phyloP scores from a whole-genome alignment of 2,329 filamentous ascomycete species.

The Alternaria sp. region DNA sequence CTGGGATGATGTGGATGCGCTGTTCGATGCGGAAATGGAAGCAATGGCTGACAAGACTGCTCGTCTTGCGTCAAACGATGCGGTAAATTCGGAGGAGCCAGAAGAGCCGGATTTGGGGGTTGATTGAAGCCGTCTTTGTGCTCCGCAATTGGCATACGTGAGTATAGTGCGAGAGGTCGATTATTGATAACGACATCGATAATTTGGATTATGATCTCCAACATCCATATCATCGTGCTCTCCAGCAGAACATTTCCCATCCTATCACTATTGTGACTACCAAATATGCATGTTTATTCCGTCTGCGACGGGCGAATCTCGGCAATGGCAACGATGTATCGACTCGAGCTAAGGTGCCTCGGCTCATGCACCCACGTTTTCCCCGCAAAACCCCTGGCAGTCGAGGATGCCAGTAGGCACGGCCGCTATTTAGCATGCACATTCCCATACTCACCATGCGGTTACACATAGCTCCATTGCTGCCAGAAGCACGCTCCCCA shows the following conservation, averaged over 20 bases:
- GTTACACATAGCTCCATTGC: neutral
- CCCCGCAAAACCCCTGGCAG: constrained; percentile 27
- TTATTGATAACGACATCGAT: neutral
- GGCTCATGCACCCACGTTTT: constrained; percentile 17
- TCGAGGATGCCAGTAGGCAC: constrained; percentile 11
- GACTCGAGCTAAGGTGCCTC: constrained; percentile 21
- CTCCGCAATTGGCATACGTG: neutral
- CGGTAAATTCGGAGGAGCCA: neutral
- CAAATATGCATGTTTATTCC: neutral
- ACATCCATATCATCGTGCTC: neutral
- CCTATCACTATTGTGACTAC: neutral
- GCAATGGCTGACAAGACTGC: neutral
- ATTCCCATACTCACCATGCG: constrained; percentile 30
- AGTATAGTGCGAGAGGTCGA: neutral
- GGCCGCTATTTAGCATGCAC: constrained; percentile 34
- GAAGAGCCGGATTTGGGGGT: neutral
- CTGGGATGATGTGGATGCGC: neutral
- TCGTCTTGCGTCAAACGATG: neutral
- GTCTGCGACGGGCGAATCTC: neutral
- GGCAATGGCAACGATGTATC: constrained; percentile 16
- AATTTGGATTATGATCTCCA: neutral
- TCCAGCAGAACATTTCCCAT: neutral
- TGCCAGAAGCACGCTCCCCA: constrained; percentile 1
- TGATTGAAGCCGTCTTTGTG: neutral
- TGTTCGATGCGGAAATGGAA: neutral